phyloP scores from a whole-genome alignment of 305 asterid genomes.

The Fraxinus platypoda region DNA sequence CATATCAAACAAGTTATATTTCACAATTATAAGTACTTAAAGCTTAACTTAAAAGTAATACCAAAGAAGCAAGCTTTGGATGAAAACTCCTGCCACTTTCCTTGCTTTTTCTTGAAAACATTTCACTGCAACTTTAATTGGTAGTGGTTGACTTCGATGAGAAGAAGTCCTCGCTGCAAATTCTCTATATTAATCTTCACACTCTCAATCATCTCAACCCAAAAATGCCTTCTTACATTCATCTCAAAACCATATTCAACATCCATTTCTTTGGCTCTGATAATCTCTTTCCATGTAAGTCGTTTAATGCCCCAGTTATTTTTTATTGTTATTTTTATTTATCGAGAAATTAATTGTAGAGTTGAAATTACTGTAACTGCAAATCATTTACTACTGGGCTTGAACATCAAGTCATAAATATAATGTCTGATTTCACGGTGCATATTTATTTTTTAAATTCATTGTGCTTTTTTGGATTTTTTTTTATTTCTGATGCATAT shows the following conservation, averaged over 20 bases:
- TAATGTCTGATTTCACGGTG: background rate
- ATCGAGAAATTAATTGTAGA: background rate
- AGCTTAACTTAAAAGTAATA: too few relatives aligned
- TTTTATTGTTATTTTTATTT: too few relatives aligned
- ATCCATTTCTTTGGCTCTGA: background rate
- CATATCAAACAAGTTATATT: too few relatives aligned
- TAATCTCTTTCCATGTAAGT: background rate
- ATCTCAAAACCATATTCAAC: background rate
- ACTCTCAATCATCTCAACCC: background rate
- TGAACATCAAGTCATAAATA: background rate
- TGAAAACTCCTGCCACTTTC: background rate
- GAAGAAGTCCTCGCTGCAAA: background rate
- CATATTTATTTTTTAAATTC: background rate
- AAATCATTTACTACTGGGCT: background rate
- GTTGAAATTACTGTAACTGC: background rate
- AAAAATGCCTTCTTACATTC: background rate
- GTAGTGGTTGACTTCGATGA: background rate
- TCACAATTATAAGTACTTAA: too few relatives aligned
- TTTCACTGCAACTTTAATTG: background rate
- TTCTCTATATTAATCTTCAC: background rate
- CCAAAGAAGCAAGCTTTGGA: too few relatives aligned
- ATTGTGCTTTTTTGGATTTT: background rate
- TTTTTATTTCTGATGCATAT: background rate
- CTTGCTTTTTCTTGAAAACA: background rate
- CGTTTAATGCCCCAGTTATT: background rate